These are phyloP conservation scores for Diaporthe sp. DNA, from an alignment of 2,329 filamentous ascomycete species.

Conservation along the genomic window DNA sequence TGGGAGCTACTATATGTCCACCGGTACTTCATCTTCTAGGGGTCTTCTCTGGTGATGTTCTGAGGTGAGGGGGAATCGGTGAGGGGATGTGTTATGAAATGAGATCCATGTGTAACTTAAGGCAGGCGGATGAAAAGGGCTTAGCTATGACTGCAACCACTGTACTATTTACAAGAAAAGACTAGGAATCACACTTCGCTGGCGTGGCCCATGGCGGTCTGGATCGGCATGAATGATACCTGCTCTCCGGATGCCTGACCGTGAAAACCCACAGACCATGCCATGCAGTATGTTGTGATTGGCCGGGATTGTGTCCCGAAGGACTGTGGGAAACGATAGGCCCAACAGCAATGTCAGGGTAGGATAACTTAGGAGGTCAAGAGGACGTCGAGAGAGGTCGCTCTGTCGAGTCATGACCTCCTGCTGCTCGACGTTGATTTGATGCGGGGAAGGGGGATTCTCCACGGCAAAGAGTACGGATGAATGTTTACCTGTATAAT, in stretches of 20 bases:
- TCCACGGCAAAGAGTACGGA: neutral
- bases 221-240: neutral
- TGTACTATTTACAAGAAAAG: neutral
- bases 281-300: neutral
- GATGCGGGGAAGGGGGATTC: neutral
- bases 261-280: neutral
- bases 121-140: neutral
- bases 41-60: neutral
- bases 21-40: slow-evolving; percentile 20
- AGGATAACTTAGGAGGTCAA: neutral
- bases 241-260: neutral
- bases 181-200: neutral
- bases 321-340: neutral
- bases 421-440: slow-evolving; percentile 1
- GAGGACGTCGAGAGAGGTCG: neutral
- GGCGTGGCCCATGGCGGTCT: neutral
- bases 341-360: neutral
- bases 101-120: neutral
- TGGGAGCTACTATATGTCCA: slow-evolving; percentile 10
- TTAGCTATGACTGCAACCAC: neutral
- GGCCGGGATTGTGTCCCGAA: no score
- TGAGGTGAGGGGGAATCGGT: neutral
- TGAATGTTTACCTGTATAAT: neutral
- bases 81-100: neutral
- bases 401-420: slow-evolving; percentile 31